Conservation (phyloP, 2,329 filamentous ascomycete species). For the Teratosphaeria destructans region DNA sequence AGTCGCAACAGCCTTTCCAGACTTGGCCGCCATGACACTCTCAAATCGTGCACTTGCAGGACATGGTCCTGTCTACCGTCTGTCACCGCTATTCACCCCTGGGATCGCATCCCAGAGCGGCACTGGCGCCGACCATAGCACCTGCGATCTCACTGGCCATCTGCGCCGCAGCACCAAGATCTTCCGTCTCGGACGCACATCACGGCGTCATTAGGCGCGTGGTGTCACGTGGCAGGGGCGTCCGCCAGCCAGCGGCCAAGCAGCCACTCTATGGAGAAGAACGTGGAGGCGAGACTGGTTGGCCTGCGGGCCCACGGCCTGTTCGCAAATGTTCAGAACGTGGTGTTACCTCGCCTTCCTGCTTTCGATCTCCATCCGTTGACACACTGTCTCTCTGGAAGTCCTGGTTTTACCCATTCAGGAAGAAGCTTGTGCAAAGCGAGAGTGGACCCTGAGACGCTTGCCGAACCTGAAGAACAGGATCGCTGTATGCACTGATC, state of each 20-base stretch:
- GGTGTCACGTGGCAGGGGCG: slow-evolving; percentile 18
- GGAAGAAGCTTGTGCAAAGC: slow-evolving; percentile 32
- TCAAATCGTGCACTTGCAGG: slow-evolving; percentile 1
- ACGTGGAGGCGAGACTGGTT: not conserved
- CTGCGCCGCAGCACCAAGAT: slow-evolving; percentile 13
- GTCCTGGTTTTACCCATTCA: slow-evolving; percentile 16
- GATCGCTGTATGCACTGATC: slow-evolving; percentile 23
- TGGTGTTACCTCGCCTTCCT: not conserved
- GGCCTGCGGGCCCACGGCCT: not conserved
- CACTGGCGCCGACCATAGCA: slow-evolving; percentile 6
- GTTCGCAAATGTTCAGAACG: not conserved
- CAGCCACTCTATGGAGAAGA: not conserved
- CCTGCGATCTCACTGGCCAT: slow-evolving; percentile 13
- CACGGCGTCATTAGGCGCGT: slow-evolving; percentile 5
- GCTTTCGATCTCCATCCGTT: slow-evolving; percentile 1
- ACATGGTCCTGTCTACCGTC: slow-evolving; percentile 14
- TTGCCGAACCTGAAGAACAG: slow-evolving; percentile 42
- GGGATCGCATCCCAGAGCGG: slow-evolving; percentile 7
- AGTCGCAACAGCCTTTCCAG: not conserved
- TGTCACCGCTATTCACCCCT: slow-evolving; percentile 16
- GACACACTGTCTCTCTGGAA: slow-evolving; percentile 2
- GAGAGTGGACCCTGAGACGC: slow-evolving; percentile 36
- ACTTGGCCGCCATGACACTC: not conserved
- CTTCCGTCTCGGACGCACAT: slow-evolving; percentile 6
- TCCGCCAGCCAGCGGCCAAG: not conserved